Base-by-base conservation (phyloP, 2,329 filamentous ascomycete genomes). In the Cercospora sp. region DNA sequence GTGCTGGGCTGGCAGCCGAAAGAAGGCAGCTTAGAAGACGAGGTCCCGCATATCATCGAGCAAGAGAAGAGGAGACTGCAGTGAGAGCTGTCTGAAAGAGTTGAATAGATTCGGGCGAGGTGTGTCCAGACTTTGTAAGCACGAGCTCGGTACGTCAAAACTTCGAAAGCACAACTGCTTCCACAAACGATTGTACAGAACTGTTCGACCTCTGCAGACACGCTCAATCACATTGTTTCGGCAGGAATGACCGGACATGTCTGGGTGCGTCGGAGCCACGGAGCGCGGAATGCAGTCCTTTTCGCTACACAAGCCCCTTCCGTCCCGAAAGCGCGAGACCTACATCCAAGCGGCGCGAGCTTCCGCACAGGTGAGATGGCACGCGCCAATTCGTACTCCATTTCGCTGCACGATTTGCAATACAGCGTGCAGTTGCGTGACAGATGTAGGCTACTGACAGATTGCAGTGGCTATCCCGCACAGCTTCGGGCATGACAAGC, bases 1-100 rank as follows among this genome's bases (percentile, higher is more conserved):
- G 73, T 86, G 61, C 75, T 91, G 8, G 87, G 85, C 0, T 91
- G 89, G 89, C 82, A 83, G 60, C 87, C 89, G 0, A 80, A 77
- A 31, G 77, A 70, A 36, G 66, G 63, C 0, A 70, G 65, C 23
- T 30, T 78, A 23, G 72, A 75, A 33, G 74, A 75, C 4, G 73
- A 73, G 65, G 69, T 77, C 18, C 73, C 74, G 39, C 71, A 68
- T n/a, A 78, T 78, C 48, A 55, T 78, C 13, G 69, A 75, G 55
- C 68, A 70, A 31, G 76, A 78, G 72, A 70, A 76, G 58, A 69
- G 72, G 61, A 70, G 75, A 16, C 60, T 76, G 69, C 68, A 55
- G 30, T 69, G 42, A 42, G 48, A 26, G 36, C 36, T 39, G 16
- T 39, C 16, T n/a, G 36, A 8, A 39, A n/a, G 6, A 39, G 36